Conservation (phyloP, 2,329 filamentous ascomycete species). For the Pseudodiploospora longispora region DNA sequence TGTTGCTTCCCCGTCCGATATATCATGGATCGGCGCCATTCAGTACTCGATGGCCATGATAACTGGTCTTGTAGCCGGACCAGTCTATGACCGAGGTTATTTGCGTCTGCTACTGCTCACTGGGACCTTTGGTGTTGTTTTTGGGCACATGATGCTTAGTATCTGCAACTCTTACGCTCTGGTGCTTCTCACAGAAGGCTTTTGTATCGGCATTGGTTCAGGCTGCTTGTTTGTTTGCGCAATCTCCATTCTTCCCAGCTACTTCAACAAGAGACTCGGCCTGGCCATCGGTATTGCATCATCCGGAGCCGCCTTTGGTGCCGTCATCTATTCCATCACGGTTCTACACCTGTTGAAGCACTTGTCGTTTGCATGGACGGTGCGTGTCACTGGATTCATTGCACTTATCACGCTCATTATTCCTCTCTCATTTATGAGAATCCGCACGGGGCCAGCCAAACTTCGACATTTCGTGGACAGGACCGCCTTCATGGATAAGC, state of each 20-base stretch:
- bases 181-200: slow-evolving; percentile 34
- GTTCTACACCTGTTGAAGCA: slow-evolving; percentile 12
- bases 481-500: slow-evolving; percentile 15
- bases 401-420: slow-evolving; percentile 25
- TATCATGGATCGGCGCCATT: slow-evolving; percentile 35
- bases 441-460: slow-evolving; percentile 24
- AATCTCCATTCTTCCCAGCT: slow-evolving; percentile 24
- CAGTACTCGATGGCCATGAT: slow-evolving; percentile 37
- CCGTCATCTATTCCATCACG: slow-evolving; percentile 25
- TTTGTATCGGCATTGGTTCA: slow-evolving; percentile 36
- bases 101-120: slow-evolving; percentile 30
- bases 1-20: slow-evolving; percentile 24
- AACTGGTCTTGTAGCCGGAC: slow-evolving; percentile 27
- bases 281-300: slow-evolving; percentile 26
- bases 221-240: slow-evolving; percentile 32
- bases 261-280: slow-evolving; percentile 20
- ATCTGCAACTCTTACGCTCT: slow-evolving; percentile 35
- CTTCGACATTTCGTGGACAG: slow-evolving; percentile 6
- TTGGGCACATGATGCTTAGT: slow-evolving; percentile 38
- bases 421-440: slow-evolving; percentile 28
- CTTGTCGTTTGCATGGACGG: slow-evolving; percentile 22
- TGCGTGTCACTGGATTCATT: slow-evolving; percentile 22
- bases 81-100: slow-evolving; percentile 39
- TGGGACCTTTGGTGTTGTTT: slow-evolving; percentile 33
- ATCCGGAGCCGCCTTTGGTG: slow-evolving; percentile 23